phyloP scores from a whole-genome alignment of 1,284 basidiomycete species.

The Pyrrhoderma noxium region DNA sequence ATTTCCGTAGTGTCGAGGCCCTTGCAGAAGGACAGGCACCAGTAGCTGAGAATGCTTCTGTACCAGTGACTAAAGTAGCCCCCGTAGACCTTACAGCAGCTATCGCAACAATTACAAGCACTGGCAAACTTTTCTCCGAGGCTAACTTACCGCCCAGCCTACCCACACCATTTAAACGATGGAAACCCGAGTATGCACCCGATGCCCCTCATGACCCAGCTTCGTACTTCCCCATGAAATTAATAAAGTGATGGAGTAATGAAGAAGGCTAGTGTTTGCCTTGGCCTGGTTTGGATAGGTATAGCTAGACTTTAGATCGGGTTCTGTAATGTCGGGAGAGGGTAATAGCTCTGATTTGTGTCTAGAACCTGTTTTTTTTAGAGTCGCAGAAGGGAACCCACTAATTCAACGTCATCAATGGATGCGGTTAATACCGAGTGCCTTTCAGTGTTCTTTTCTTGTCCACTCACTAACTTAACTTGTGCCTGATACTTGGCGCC shows the following conservation, averaged over 20 bases:
- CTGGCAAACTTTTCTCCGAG: slow-evolving; percentile 55
- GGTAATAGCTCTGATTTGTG: background rate
- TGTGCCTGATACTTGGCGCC: too few species aligned
- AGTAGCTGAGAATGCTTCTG: slow-evolving; percentile 30
- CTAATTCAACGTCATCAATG: too few species aligned
- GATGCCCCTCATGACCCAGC: slow-evolving; percentile 71
- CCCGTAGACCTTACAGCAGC: slow-evolving; percentile 59
- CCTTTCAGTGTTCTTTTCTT: too few species aligned
- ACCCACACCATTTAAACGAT: slow-evolving; percentile 57
- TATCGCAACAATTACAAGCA: slow-evolving; percentile 55
- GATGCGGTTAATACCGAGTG: too few species aligned
- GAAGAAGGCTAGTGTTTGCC: slow-evolving; percentile 4
- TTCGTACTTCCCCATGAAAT: slow-evolving; percentile 79
- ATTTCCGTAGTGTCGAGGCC: slow-evolving; percentile 43
- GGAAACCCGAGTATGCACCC: slow-evolving; percentile 59
- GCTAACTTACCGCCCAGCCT: slow-evolving; percentile 66
- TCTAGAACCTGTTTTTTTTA: background rate
- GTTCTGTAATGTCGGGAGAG: background rate
- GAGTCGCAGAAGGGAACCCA: background rate
- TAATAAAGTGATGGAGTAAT: slow-evolving; percentile 55
- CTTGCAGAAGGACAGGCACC: slow-evolving; percentile 35
- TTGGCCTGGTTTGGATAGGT: background rate
- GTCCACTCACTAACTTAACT: too few species aligned
- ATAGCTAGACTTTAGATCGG: too few species aligned
- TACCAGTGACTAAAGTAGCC: slow-evolving; percentile 39